Evolutionary conservation across 148 eudicot species (phyloP).

Genomic region (Fagopyrum esculentum): DNA sequence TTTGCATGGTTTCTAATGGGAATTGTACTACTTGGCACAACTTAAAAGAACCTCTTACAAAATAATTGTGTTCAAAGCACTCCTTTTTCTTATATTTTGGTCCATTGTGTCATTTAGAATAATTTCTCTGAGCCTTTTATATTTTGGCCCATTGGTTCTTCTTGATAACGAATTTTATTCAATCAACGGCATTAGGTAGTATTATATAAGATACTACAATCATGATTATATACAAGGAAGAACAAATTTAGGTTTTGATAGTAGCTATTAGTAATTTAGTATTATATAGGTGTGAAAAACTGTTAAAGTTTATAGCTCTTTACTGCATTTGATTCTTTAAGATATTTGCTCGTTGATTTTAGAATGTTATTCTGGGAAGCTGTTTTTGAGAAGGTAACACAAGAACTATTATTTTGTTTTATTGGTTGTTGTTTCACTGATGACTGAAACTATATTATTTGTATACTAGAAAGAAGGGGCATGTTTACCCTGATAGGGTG

Average conservation of each 20-base stretch:
- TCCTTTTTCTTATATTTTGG: background rate
- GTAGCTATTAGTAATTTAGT: background rate
- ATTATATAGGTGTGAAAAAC: background rate
- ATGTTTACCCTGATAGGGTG: too few species aligned
- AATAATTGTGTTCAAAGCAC: background rate
- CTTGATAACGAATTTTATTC: background rate
- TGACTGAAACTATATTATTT: background rate
- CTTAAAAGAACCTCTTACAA: background rate
- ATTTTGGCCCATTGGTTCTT: background rate
- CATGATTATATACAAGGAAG: background rate
- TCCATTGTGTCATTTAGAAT: background rate
- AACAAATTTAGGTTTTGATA: background rate
- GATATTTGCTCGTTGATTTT: too few species aligned
- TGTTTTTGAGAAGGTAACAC: constrained; percentile 75
- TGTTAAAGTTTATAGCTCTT: background rate
- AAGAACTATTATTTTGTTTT: background rate
- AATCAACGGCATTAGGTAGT: too few species aligned
- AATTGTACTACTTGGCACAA: background rate
- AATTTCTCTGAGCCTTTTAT: background rate
- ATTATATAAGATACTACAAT: background rate
- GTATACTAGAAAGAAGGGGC: background rate
- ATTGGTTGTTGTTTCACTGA: too few species aligned
- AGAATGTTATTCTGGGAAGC: constrained; percentile 74
- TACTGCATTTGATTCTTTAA: background rate
- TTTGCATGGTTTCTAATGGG: too few species aligned